Base-by-base conservation (phyloP, 2,329 filamentous ascomycete genomes). In the Fusarium equiseti region DNA sequence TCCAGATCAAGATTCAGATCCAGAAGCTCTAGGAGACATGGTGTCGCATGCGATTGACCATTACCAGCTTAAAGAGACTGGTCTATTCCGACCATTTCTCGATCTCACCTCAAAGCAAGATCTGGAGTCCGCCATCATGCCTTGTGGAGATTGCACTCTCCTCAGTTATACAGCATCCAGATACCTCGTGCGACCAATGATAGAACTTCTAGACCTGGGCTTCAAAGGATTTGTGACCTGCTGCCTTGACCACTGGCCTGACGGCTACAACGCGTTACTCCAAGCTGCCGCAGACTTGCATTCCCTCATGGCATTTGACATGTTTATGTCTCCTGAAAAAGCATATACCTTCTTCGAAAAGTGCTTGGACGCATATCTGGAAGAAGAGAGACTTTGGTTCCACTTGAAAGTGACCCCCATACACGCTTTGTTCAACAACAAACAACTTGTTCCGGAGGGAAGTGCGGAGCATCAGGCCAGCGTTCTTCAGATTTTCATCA, bases 141-240 rank as follows among this genome's bases (percentile, higher is more conserved):
- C 74, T 16, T 76, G 74, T 43, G 51, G 61, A n/a, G 59, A 63
- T 2, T 76, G 74, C 24, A 76, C 72, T 26, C 67, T 76, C 15
- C 57, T 76, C 42, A 76, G 74, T 35, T 73, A 68, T 26, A 68
- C 73, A n/a, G 62, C 70, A 2, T 40, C 56, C 1, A 29, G 46
- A 1, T 11, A 29, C 6, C 40, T 49, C 15, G 50, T 61, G 16
- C 42, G 49, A 0, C 49, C 66, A 10, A 72, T 75, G 66, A 12
- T 74, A 10, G 71, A 73, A 42, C 71, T 73, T 9, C 16, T 75
- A 8, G 69, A 73, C 11, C 29, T 66, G 24, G 73, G 69, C 1
- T 56, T 76, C 18, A 50, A 20, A 5, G 74, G 72, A 4, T 68
- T 76, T 42, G 57, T 68, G 15, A 49, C 67, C 11, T 60, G 69